These are phyloP conservation scores for Mortierella sp. DNA, from an alignment of 371 early-diverging fungal genomes.

Conservation along the genomic window DNA sequence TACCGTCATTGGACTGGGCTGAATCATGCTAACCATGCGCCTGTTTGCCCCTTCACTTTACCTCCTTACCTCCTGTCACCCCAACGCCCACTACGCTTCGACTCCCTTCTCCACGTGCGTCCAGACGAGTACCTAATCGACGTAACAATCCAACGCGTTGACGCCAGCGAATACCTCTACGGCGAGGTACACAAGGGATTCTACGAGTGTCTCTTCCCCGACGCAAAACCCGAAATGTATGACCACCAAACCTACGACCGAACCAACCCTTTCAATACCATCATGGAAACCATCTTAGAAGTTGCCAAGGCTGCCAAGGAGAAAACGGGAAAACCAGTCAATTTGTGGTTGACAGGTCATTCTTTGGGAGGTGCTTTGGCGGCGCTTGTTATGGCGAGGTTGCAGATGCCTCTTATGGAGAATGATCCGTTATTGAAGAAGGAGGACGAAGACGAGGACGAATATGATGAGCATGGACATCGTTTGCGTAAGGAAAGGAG, in stretches of 20 bases:
- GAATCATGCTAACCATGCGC: not conserved
- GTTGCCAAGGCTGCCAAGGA: slow-evolving; percentile 50
- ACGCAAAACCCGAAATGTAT: slow-evolving; percentile 38
- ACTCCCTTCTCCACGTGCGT: slow-evolving; percentile 3
- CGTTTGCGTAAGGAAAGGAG: not conserved
- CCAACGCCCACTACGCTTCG: not conserved
- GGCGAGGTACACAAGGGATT: slow-evolving; percentile 60
- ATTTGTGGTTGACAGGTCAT: slow-evolving; percentile 68
- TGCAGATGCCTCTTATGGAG: slow-evolving; percentile 59
- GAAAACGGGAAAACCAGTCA: slow-evolving; percentile 57
- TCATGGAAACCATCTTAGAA: slow-evolving; percentile 59
- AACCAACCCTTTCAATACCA: slow-evolving; percentile 64
- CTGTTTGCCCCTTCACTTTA: not conserved
- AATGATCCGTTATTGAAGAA: slow-evolving; percentile 39
- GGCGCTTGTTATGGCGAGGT: slow-evolving; percentile 63
- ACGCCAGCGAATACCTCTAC: slow-evolving; percentile 48
- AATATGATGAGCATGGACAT: slow-evolving; percentile 15
- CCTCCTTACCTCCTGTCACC: not conserved
- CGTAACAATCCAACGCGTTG: slow-evolving; percentile 41
- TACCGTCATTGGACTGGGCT: not conserved
- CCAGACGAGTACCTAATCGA: slow-evolving; percentile 63
- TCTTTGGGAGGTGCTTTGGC: slow-evolving; percentile 65
- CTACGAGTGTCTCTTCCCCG: slow-evolving; percentile 56
- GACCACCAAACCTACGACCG: slow-evolving; percentile 40
- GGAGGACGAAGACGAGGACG: not conserved